Evolutionary conservation across 345 rosid genomes (phyloP).

Genomic region (Ailanthus altissimus): DNA sequence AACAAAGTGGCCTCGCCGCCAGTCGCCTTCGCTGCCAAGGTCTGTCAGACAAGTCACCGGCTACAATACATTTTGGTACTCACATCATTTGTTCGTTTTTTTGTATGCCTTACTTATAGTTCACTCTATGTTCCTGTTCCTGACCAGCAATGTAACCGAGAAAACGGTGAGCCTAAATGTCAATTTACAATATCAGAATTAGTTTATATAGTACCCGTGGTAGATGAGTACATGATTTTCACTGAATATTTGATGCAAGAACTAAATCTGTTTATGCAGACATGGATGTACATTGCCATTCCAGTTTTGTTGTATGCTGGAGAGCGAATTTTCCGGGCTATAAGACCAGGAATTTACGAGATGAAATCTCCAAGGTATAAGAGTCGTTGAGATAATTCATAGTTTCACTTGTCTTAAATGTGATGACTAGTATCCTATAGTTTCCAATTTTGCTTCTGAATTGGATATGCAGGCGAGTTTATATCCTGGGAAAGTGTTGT

Average conservation of each 20-base stretch:
- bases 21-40: conserved; percentile 38
- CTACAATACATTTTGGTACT: conserved; percentile 62
- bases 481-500: conserved; percentile 53
- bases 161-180: conserved; percentile 41
- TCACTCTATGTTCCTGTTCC: conserved; percentile 64
- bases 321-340: conserved; percentile 45
- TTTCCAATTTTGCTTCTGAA: not conserved
- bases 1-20: conserved; percentile 59
- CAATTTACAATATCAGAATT: not conserved
- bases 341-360: conserved; percentile 42
- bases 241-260: not conserved
- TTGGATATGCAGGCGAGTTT: conserved; percentile 38
- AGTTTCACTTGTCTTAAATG: not conserved
- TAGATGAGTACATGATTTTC: too few species aligned
- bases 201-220: too few species aligned
- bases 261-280: conserved; percentile 30
- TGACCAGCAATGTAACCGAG: conserved; percentile 37
- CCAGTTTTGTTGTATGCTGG: conserved; percentile 53
- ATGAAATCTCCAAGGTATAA: conserved; percentile 40
- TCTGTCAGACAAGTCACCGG: conserved; percentile 49
- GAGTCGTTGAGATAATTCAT: not conserved
- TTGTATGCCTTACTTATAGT: conserved; percentile 55
- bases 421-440: not conserved
- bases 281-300: conserved; percentile 60
- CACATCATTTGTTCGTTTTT: conserved; percentile 53